Evolutionary conservation across 2,329 filamentous ascomycete species (phyloP), one percentile per base, ranked within the genome.

Genomic region (Tolypocladium ovalisporum): DNA sequence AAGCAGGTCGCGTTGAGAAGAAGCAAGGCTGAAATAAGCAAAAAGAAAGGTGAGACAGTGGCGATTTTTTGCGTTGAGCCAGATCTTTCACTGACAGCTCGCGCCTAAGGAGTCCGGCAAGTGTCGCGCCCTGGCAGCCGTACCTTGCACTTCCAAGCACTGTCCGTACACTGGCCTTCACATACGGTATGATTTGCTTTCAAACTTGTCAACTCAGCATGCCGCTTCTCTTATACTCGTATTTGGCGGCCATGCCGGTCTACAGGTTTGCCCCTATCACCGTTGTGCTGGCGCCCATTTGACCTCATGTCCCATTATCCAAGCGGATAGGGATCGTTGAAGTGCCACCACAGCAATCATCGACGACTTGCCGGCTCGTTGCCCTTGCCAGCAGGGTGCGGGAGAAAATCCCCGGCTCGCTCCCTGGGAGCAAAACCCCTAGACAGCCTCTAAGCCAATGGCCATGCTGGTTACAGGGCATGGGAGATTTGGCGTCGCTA

Each of bases 21-120:
- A 42, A 54, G 37, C 37, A 32, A 54, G 27, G 37, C 37, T 35
- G 39, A 39, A 52, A 49, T 40, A 42, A 36, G 37, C 24, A 52
- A 49, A 42, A 37, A 49, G 37, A 47, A 57, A 47, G 39, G 59
- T 59, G 42, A 61, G 54, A 61, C 59, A 58, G 6, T 13, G 24
- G 29, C 54, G 27, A 58, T 61, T 56, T 57, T 49, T 57, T 56
- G 59, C 58, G 47, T 56, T 56, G 49, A 27, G 19, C 34, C 40
- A 52, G 44, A 37, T 54, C 24, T 29, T 42, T 56, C 24, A 53
- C 56, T 61, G 54, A 61, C 52, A 59, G 55, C 44, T 49, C 17
- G 37, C 51, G 35, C 13, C 24, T 37, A 54, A 36, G 24, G 39
- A 52, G 27, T 53, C 19, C 39, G 37, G 34, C 17, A 24, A 32